Percentiles rank a stretch among this genome's conserved stretches.
These are phyloP conservation scores for Leccinum ponderosum DNA, from an alignment of 1,284 basidiomycete species.

Conservation along the genomic window DNA sequence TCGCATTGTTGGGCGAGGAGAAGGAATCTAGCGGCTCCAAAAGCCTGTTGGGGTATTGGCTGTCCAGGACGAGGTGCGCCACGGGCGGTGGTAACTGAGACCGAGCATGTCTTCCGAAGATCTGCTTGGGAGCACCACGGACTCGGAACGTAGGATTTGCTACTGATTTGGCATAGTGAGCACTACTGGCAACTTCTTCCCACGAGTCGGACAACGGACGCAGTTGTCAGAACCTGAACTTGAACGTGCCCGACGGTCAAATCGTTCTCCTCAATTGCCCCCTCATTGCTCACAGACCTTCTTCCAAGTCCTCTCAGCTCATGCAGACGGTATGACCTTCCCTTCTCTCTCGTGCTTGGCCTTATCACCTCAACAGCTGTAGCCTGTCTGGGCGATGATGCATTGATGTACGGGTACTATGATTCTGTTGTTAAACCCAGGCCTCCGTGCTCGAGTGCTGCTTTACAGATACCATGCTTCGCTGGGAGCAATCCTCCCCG, in stretches of 20 bases:
- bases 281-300: no score
- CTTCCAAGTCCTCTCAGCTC: constrained; percentile 47
- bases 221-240: no score
- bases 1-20: constrained; percentile 94
- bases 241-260: no score
- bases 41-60: constrained; percentile 80
- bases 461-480: not conserved
- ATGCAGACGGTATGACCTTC: constrained; percentile 50
- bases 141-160: constrained; percentile 98
- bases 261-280: no score
- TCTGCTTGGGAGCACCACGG: constrained; percentile 94
- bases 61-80: constrained; percentile 85
- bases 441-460: constrained; percentile 52
- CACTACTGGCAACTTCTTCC: no score
- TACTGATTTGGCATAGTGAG: constrained; percentile 84
- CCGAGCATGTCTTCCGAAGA: constrained; percentile 99
- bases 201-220: no score
- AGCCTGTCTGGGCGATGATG: constrained; percentile 47
- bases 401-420: constrained; percentile 40
- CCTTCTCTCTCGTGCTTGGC: not conserved
- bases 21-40: constrained; percentile 92
- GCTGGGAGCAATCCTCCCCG: no score
- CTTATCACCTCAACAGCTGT: constrained; percentile 8
- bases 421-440: constrained; percentile 46
- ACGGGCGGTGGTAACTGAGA: constrained; percentile 70